A percentile compares a stretch with the other conserved stretches of the same genome.
These are phyloP conservation scores for Collybia sordida DNA, from an alignment of 768 basidiomycete genomes.

Conservation along the genomic window DNA sequence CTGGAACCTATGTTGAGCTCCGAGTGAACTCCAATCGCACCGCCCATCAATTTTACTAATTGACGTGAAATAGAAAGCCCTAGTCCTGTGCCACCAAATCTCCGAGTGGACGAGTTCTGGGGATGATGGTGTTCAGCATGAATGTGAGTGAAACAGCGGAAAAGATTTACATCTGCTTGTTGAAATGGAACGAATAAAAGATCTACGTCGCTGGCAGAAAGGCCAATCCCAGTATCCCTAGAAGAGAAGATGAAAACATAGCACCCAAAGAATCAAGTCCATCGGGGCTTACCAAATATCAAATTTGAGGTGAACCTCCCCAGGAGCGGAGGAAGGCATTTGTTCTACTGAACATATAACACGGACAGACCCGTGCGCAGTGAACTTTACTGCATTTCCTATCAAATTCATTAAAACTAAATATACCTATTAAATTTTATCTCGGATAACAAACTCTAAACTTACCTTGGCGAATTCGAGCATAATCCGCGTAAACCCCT, in stretches of 20 bases:
- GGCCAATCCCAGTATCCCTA: slow-evolving; percentile 74
- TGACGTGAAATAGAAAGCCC: slow-evolving; percentile 75
- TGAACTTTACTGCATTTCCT: slow-evolving; percentile 78
- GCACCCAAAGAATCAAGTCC: background rate
- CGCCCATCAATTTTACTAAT: slow-evolving; percentile 75
- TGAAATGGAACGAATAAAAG: slow-evolving; percentile 74
- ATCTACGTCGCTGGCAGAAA: slow-evolving; percentile 65
- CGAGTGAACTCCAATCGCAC: slow-evolving; percentile 69
- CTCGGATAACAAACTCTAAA: slow-evolving; percentile 1
- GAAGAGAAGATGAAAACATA: slow-evolving; percentile 4
- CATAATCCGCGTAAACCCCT: slow-evolving; percentile 76
- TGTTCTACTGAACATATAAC: slow-evolving; percentile 60
- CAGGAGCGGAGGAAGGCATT: slow-evolving; percentile 25
- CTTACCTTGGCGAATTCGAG: slow-evolving; percentile 69
- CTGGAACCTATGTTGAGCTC: slow-evolving; percentile 62
- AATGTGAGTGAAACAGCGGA: background rate
- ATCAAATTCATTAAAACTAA: slow-evolving; percentile 76
- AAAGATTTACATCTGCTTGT: slow-evolving; percentile 57
- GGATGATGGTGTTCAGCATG: background rate
- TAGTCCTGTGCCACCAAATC: slow-evolving; percentile 77
- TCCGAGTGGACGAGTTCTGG: slow-evolving; percentile 68
- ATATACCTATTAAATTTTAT: background rate
- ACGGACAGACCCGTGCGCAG: slow-evolving; percentile 59
- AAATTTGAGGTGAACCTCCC: slow-evolving; percentile 59
- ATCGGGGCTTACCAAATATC: slow-evolving; percentile 50